phyloP scores from a whole-genome alignment of 768 basidiomycete species.

The Lactarius deliciosus region DNA sequence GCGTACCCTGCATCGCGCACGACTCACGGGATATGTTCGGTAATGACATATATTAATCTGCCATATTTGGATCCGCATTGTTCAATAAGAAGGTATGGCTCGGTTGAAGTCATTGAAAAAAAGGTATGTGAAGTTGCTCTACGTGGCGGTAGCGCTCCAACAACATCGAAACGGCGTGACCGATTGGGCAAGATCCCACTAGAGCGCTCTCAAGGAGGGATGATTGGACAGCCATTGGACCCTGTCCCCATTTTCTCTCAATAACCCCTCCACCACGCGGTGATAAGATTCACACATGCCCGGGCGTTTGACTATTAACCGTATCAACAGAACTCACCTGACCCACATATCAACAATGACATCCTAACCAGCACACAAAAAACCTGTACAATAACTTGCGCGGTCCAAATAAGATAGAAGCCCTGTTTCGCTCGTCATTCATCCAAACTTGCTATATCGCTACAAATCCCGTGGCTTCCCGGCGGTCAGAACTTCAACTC shows the following conservation, averaged over 20 bases:
- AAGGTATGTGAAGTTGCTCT: conserved; percentile 30
- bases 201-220: conserved; percentile 20
- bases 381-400: conserved; percentile 15
- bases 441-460: conserved; percentile 27
- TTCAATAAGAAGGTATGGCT: conserved; percentile 43
- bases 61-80: conserved; percentile 45
- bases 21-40: conserved; percentile 44
- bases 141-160: conserved; percentile 25
- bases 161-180: conserved; percentile 22
- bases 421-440: conserved; percentile 10
- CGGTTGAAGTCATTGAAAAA: conserved; percentile 31
- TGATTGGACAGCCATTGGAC: conserved; percentile 14
- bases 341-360: conserved; percentile 13
- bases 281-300: conserved; percentile 22
- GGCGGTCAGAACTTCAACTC: conserved; percentile 84
- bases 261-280: conserved; percentile 7
- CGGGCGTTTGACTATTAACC: conserved; percentile 5
- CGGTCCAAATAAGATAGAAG: conserved; percentile 24
- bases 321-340: conserved; percentile 10
- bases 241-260: conserved; percentile 5
- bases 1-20: background rate
- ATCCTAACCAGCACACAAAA: conserved; percentile 12
- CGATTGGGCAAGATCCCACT: conserved; percentile 19
- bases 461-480: conserved; percentile 40
- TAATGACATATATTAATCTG: conserved; percentile 45